phyloP scores from a whole-genome alignment of 2,329 filamentous ascomycete genomes.

The Plenodomus tracheiphilus region DNA sequence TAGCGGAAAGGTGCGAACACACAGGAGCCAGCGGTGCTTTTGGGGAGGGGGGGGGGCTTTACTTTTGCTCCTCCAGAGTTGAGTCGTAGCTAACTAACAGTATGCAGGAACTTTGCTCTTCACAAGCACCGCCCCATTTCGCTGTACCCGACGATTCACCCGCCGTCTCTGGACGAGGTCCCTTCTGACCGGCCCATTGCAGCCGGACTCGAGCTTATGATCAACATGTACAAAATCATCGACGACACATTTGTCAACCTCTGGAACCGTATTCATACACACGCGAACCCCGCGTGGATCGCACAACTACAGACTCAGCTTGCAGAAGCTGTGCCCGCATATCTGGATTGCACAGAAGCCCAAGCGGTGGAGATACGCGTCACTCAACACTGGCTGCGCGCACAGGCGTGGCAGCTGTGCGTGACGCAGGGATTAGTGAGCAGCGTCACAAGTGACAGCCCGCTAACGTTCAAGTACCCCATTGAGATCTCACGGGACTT shows the following conservation, averaged over 20 bases:
- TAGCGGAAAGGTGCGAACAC: slow-evolving; percentile 58
- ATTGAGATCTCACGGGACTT: slow-evolving; percentile 65
- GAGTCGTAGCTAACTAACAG: slow-evolving; percentile 9
- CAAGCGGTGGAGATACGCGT: slow-evolving; percentile 71
- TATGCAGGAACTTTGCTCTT: slow-evolving; percentile 62
- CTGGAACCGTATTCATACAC: slow-evolving; percentile 62
- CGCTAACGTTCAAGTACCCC: slow-evolving; percentile 65
- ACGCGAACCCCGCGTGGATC: slow-evolving; percentile 52
- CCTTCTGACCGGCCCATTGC: slow-evolving; percentile 59
- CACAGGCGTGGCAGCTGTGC: slow-evolving; percentile 73
- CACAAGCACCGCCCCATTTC: slow-evolving; percentile 66
- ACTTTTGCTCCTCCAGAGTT: too few species aligned
- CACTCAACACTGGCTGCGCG: slow-evolving; percentile 71
- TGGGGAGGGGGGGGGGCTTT: too few species aligned
- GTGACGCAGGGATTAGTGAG: slow-evolving; percentile 68
- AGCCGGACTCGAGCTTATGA: slow-evolving; percentile 62
- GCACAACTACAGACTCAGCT: slow-evolving; percentile 55
- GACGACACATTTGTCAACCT: slow-evolving; percentile 66
- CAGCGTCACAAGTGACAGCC: slow-evolving; percentile 59
- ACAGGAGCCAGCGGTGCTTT: too few species aligned
- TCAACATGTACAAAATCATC: slow-evolving; percentile 64
- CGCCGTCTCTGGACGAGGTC: slow-evolving; percentile 55
- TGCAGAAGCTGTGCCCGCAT: slow-evolving; percentile 57
- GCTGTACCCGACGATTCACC: slow-evolving; percentile 61
- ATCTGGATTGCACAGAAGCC: slow-evolving; percentile 63